Evolutionary conservation across 2,329 filamentous ascomycete genomes (phyloP).

Genomic region (Davidsoniella neocaledoniae): DNA sequence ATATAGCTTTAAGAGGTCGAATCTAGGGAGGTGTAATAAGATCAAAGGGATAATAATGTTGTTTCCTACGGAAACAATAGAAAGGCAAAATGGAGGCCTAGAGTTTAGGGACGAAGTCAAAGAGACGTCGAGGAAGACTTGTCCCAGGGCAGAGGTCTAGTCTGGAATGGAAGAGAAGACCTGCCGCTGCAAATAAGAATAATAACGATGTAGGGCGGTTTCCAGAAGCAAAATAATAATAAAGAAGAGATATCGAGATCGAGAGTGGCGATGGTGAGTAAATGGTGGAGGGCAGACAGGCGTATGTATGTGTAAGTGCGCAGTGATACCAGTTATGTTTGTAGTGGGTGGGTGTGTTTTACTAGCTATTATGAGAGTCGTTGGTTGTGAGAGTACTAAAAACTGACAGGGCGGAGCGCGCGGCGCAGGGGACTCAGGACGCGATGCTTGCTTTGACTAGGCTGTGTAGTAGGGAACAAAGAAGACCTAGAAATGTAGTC

Average conservation of each 20-base stretch:
- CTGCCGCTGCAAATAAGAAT: no score
- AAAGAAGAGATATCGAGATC: no score
- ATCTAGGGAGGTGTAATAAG: no score
- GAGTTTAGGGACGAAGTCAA: neutral
- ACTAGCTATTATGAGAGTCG: neutral
- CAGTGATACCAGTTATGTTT: neutral
- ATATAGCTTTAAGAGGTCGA: neutral
- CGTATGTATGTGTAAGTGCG: no score
- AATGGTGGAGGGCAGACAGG: neutral
- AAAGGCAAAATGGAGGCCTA: neutral
- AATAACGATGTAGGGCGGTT: no score
- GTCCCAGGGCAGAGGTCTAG: neutral
- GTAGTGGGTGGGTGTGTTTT: neutral
- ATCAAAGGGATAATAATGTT: no score
- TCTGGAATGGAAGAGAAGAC: neutral
- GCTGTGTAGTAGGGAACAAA: slow-evolving; percentile 2
- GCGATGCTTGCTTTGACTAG: slow-evolving; percentile 1
- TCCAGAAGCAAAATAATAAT: no score
- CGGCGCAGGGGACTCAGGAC: slow-evolving; percentile 8
- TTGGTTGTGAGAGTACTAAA: neutral
- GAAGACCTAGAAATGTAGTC: neutral
- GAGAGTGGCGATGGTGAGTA: neutral
- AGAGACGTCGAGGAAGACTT: neutral
- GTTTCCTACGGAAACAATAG: neutral
- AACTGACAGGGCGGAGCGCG: slow-evolving; percentile 2